These are phyloP conservation scores for Daedaleopsis nitida DNA, from an alignment of 768 basidiomycete species.

Conservation along the genomic window DNA sequence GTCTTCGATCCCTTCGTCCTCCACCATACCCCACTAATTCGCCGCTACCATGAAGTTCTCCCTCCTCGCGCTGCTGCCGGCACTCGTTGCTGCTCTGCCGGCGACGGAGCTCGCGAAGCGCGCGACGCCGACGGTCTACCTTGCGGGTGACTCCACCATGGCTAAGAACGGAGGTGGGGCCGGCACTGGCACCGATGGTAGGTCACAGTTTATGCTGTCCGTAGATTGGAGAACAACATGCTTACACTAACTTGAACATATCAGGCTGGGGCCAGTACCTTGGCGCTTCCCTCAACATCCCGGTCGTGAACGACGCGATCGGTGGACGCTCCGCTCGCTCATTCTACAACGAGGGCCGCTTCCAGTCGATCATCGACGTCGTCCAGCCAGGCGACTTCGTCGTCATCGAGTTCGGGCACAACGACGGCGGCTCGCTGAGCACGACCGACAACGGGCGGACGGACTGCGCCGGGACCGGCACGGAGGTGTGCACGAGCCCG, in stretches of 20 bases:
- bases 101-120: neutral
- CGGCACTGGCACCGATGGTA: conserved; percentile 12
- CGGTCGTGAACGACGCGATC: conserved; percentile 49
- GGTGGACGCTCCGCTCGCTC: conserved; percentile 49
- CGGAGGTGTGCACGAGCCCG: conserved; percentile 23
- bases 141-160: conserved; percentile 30
- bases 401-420: conserved; percentile 52
- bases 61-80: neutral
- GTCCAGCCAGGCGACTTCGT: conserved; percentile 29
- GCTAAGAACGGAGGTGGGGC: conserved; percentile 22
- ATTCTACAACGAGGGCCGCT: conserved; percentile 50
- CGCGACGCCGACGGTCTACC: conserved; percentile 21
- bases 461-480: conserved; percentile 8
- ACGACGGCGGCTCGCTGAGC: conserved; percentile 34
- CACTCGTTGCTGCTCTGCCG: neutral
- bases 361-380: conserved; percentile 43
- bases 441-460: conserved; percentile 16
- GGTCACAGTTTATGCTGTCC: neutral
- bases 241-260: neutral
- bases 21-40: neutral
- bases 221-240: neutral
- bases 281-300: conserved; percentile 41
- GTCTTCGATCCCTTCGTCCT: neutral
- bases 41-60: neutral
- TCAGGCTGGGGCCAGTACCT: conserved; percentile 45